phyloP scores from a whole-genome alignment of 176 grass and related monocot species.

The Hsuehochloa calcarea region DNA sequence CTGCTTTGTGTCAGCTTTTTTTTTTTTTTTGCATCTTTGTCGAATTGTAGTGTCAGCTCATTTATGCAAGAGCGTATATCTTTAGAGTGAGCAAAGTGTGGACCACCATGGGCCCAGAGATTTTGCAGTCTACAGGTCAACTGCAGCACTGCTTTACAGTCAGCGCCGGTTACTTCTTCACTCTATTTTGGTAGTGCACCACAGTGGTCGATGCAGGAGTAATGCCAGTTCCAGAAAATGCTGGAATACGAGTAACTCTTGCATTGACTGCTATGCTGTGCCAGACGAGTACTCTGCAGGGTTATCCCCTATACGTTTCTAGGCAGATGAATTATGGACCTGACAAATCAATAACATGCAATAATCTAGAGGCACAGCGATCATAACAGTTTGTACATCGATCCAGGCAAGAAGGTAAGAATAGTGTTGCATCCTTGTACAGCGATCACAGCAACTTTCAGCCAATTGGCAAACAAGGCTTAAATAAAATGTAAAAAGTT shows the following conservation, averaged over 20 bases:
- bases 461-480: background rate
- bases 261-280: background rate
- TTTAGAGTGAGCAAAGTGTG: background rate
- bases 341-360: background rate
- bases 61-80: background rate
- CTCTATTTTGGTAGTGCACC: background rate
- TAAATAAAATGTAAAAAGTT: background rate
- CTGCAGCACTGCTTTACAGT: conserved; percentile 1
- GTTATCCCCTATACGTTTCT: background rate
- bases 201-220: background rate
- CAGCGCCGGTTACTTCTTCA: background rate
- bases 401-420: background rate
- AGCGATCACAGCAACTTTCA: background rate
- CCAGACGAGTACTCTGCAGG: background rate
- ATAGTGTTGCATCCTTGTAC: background rate
- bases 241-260: background rate
- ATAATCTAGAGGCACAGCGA: background rate
- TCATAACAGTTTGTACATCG: background rate
- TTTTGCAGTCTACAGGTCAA: background rate
- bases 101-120: background rate
- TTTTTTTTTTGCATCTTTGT: background rate
- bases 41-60: background rate
- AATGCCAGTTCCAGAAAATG: background rate
- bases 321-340: background rate
- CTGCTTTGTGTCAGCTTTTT: too few species aligned